Evolutionary conservation across 352 stramenopile genomes (phyloP).

Genomic region (Phytophthora hybrid): DNA sequence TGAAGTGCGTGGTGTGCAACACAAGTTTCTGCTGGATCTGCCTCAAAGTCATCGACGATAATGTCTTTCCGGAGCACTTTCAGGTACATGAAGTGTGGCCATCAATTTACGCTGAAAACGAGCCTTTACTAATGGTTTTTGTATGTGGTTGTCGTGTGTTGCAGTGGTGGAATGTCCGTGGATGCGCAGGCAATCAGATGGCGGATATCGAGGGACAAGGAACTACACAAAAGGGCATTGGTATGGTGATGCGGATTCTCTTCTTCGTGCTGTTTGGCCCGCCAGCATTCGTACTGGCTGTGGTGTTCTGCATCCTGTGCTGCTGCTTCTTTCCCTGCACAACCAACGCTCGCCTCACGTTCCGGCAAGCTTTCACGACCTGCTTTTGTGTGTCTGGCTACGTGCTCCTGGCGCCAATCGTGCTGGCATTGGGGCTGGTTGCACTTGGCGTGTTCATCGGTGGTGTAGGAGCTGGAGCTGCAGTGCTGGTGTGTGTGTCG

Average conservation of each 20-base stretch:
- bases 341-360: slow-evolving; percentile 46
- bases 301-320: slow-evolving; percentile 63
- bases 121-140: neutral
- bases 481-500: slow-evolving; percentile 39
- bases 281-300: slow-evolving; percentile 63
- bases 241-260: slow-evolving; percentile 48
- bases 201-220: slow-evolving; percentile 61
- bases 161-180: slow-evolving; percentile 84
- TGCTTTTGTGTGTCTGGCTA: slow-evolving; percentile 72
- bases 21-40: slow-evolving; percentile 93
- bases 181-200: slow-evolving; percentile 81
- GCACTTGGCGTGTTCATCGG: slow-evolving; percentile 39
- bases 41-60: slow-evolving; percentile 79
- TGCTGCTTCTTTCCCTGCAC: slow-evolving; percentile 79
- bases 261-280: slow-evolving; percentile 78
- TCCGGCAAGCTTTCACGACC: slow-evolving; percentile 66
- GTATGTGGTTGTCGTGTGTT: slow-evolving; percentile 1
- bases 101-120: neutral
- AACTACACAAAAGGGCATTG: slow-evolving; percentile 45
- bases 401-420: slow-evolving; percentile 58
- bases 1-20: slow-evolving; percentile 86
- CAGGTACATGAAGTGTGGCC: slow-evolving; percentile 39
- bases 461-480: slow-evolving; percentile 35
- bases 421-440: slow-evolving; percentile 42
- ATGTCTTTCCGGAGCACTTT: slow-evolving; percentile 90